Evolutionary conservation across 2,329 filamentous ascomycete species (phyloP).

Genomic region (Graphium sp.): DNA sequence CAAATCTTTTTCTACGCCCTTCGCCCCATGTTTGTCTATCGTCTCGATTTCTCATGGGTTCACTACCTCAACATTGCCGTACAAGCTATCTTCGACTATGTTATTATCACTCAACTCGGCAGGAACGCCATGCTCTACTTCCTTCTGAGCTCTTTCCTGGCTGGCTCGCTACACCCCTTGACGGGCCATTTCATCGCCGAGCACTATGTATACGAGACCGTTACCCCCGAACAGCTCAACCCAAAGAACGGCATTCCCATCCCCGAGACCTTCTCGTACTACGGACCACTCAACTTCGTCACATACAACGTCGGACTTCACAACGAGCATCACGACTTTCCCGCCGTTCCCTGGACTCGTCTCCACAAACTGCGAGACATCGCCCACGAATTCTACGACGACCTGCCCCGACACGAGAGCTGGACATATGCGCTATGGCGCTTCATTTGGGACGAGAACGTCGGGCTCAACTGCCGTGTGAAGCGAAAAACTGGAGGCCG

Average conservation of each 20-base stretch:
- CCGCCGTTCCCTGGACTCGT: constrained; percentile 85
- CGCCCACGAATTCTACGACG: constrained; percentile 81
- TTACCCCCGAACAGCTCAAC: constrained; percentile 34
- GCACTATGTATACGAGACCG: constrained; percentile 69
- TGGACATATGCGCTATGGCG: constrained; percentile 92
- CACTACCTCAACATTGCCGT: constrained; percentile 67
- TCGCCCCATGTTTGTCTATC: constrained; percentile 87
- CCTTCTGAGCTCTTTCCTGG: constrained; percentile 78
- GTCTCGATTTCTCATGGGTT: constrained; percentile 69
- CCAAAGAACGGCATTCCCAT: constrained; percentile 47
- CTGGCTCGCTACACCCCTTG: constrained; percentile 82
- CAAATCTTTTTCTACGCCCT: constrained; percentile 98
- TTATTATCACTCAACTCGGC: constrained; percentile 44
- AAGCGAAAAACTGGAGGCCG: constrained; percentile 71
- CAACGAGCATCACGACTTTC: constrained; percentile 99
- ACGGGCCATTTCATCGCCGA: constrained; percentile 98
- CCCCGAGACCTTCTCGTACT: constrained; percentile 95
- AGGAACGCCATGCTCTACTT: constrained; percentile 62
- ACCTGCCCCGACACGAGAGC: constrained; percentile 71
- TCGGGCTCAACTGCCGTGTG: constrained; percentile 81
- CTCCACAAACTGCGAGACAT: constrained; percentile 62
- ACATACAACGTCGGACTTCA: constrained; percentile 97
- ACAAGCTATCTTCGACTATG: constrained; percentile 64
- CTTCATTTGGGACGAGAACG: constrained; percentile 79
- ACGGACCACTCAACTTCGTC: constrained; percentile 77